Base-by-base conservation (phyloP, 371 early-diverging fungal genomes). In the Haplosporangium sp. region DNA sequence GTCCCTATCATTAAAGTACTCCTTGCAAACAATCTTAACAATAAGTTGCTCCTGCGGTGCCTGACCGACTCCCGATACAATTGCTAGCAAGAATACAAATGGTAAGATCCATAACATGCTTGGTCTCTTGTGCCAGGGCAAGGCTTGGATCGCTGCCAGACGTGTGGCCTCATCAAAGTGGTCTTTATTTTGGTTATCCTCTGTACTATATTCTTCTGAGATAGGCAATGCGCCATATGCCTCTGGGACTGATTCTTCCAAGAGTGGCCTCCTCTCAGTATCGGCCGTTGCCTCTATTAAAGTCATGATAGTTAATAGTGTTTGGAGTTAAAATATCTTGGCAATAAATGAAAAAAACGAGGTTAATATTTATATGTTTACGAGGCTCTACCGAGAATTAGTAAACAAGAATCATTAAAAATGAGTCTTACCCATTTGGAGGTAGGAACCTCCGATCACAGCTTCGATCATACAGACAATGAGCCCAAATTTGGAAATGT, bases 81-180 rank as follows among this genome's bases (percentile, higher is more conserved):
- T 47, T 19, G 65, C 69, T 4, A 68, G 4, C 53, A 81, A 3
- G 13, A 71, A 61, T 39, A 74, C 35, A 20, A 81, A 59, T 17
- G 81, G 81, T 39, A 81, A 19, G 0, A 81, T 10, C 81, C 81
- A 81, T 10, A n/a, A 37, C 1, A 81, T 38, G 37, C 67, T 70
- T 11, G 79, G 79, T 34, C 79, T 60, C 53, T 37, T 35, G 58
- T 74, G 65, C 81, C 79, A 81, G 1, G 81, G 81, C 37, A 74
- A 9, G 9, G 57, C 59, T 39, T 74, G 61, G 5, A 70, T 27
- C 0, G 52, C 58, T 5, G 70, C 74, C 19, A 78, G 37, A 9
- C 78, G 67, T 5, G 15, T 45, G 4, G 64, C 39, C 60, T 73
- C 78, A n/a, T 69, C 72, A 15, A 47, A 34, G 19, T 10, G 27